Evolutionary conservation across 2,329 filamentous ascomycete genomes (phyloP).

Genomic region (Aureobasidium sp.): DNA sequence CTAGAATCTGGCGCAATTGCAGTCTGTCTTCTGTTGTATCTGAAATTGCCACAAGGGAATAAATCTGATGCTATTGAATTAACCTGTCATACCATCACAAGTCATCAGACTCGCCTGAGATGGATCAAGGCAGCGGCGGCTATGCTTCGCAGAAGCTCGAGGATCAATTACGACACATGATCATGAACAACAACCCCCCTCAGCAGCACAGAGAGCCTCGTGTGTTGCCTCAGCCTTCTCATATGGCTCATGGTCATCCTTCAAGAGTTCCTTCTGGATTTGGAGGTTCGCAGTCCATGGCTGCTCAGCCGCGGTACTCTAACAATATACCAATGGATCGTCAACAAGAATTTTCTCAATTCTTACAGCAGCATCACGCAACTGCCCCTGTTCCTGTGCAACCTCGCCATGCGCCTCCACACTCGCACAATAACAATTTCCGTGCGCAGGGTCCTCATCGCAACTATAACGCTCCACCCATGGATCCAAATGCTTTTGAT

Average conservation of each 20-base stretch:
- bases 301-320: neutral
- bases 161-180: constrained; percentile 52
- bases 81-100: neutral
- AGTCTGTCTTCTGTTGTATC: neutral
- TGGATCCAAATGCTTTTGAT: constrained; percentile 28
- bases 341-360: constrained; percentile 9
- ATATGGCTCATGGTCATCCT: neutral
- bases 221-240: constrained; percentile 17
- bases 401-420: neutral
- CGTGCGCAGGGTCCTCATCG: constrained; percentile 6
- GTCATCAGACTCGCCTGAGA: constrained; percentile 2
- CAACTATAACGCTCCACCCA: constrained; percentile 2
- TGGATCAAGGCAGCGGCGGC: constrained; percentile 13
- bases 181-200: constrained; percentile 48
- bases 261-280: neutral
- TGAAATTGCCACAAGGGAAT: neutral
- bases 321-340: constrained; percentile 8
- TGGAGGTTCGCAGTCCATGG: neutral
- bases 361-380: constrained; percentile 7
- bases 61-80: neutral
- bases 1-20: neutral
- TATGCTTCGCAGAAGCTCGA: constrained; percentile 37
- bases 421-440: neutral
- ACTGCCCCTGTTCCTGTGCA: neutral
- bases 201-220: constrained; percentile 17